Percentiles rank a stretch among this genome's conserved stretches.
Evolutionary conservation across 2,329 filamentous ascomycete species (phyloP).

Genomic region (Neopestalotiopsis rosae): DNA sequence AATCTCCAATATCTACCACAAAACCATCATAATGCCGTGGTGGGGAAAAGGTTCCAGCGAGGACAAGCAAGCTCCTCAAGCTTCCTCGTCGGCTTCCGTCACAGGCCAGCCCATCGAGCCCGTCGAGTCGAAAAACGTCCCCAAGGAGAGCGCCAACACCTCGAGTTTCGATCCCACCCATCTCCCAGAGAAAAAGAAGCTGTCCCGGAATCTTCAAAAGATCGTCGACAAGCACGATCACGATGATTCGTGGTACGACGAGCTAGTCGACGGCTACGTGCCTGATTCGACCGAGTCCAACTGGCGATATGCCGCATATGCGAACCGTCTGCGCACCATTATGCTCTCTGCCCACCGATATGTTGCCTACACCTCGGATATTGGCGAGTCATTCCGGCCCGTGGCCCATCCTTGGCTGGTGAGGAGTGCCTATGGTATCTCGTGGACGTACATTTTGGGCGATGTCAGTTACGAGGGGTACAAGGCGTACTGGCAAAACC

Average conservation of each 20-base stretch:
- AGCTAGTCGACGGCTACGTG: slow-evolving; percentile 76
- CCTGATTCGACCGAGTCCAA: slow-evolving; percentile 83
- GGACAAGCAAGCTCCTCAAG: slow-evolving; percentile 25
- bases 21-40: slow-evolving; percentile 29
- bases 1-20: neutral
- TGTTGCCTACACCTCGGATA: slow-evolving; percentile 94
- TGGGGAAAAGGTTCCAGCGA: slow-evolving; percentile 38
- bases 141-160: slow-evolving; percentile 30
- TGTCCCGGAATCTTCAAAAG: slow-evolving; percentile 60
- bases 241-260: slow-evolving; percentile 78
- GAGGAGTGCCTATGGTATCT: slow-evolving; percentile 83
- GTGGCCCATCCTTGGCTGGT: slow-evolving; percentile 87
- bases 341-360: slow-evolving; percentile 92
- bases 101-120: slow-evolving; percentile 12
- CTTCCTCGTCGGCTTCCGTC: slow-evolving; percentile 25
- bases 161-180: slow-evolving; percentile 50
- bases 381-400: slow-evolving; percentile 94
- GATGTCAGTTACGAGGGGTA: slow-evolving; percentile 94
- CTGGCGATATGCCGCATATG: slow-evolving; percentile 92
- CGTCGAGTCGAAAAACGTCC: slow-evolving; percentile 19
- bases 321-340: slow-evolving; percentile 82
- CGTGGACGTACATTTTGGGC: slow-evolving; percentile 89
- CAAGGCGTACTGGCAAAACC: slow-evolving; percentile 90
- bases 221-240: slow-evolving; percentile 62
- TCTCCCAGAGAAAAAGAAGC: slow-evolving; percentile 54